These are phyloP conservation scores for Mucor piriformis DNA, from an alignment of 371 early-diverging fungal genomes.

Conservation along the genomic window DNA sequence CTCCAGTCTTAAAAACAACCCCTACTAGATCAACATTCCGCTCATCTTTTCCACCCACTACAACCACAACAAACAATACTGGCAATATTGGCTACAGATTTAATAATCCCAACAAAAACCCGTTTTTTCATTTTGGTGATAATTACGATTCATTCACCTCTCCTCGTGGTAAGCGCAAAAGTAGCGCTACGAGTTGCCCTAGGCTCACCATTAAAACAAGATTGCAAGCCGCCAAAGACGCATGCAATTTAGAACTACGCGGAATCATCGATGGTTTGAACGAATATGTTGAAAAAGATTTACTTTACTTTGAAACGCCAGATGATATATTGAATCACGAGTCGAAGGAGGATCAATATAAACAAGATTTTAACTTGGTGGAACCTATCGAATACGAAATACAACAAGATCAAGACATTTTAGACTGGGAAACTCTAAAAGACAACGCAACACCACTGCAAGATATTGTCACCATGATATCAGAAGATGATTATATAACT, in stretches of 20 bases:
- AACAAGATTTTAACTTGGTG: neutral
- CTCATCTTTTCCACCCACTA: neutral
- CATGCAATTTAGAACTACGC: conserved; percentile 57
- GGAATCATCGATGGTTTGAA: conserved; percentile 73
- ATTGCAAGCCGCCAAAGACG: conserved; percentile 45
- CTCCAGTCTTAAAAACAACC: neutral
- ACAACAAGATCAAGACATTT: neutral
- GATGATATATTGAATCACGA: conserved; percentile 29
- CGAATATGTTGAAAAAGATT: conserved; percentile 68
- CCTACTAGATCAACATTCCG: conserved; percentile 5
- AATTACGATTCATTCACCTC: conserved; percentile 3
- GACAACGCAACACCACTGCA: neutral
- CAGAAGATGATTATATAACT: conserved; percentile 62
- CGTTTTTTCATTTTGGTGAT: conserved; percentile 17
- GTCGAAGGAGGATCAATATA: neutral
- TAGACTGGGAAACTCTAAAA: neutral
- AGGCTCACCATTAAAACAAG: conserved; percentile 39
- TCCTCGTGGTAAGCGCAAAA: neutral
- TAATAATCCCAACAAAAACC: conserved; percentile 12
- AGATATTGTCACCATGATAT: conserved; percentile 15
- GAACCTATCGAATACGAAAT: neutral
- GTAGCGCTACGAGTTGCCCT: neutral
- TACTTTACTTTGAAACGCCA: conserved; percentile 62
- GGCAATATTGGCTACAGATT: conserved; percentile 16
- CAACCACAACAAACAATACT: neutral